Percentiles rank a stretch among this genome's conserved stretches.
phyloP scores from a whole-genome alignment of 2,329 filamentous ascomycete species.

The Geosmithia morbida region DNA sequence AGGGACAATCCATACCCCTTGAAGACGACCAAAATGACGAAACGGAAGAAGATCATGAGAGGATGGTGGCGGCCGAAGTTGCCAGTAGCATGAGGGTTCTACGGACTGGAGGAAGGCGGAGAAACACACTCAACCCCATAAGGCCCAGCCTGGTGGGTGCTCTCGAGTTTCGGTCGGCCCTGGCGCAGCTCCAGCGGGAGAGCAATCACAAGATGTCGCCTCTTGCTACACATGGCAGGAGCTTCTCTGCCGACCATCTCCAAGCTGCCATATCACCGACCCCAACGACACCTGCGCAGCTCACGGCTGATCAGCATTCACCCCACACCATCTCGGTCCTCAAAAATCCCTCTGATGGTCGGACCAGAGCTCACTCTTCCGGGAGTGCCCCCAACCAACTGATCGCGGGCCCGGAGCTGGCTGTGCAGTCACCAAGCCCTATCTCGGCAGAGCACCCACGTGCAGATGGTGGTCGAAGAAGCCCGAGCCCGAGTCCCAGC shows the following conservation, averaged over 20 bases:
- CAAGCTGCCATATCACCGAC: neutral
- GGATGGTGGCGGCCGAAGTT: slow-evolving; percentile 65
- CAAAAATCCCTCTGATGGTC: slow-evolving; percentile 3
- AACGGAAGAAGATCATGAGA: slow-evolving; percentile 40
- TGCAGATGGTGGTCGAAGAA: neutral
- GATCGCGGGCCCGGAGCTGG: slow-evolving; percentile 4
- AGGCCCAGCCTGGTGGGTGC: slow-evolving; percentile 86
- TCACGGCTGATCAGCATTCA: neutral
- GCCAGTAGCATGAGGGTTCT: slow-evolving; percentile 86
- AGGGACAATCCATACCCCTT: slow-evolving; percentile 10
- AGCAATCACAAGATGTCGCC: slow-evolving; percentile 59
- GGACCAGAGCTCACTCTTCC: slow-evolving; percentile 29
- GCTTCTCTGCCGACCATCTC: slow-evolving; percentile 24
- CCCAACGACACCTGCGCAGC: neutral
- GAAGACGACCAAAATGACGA: slow-evolving; percentile 14
- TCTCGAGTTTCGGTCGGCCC: slow-evolving; percentile 80
- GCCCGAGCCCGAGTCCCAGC: slow-evolving; percentile 11
- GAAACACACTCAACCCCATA: slow-evolving; percentile 71
- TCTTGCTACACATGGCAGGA: slow-evolving; percentile 50
- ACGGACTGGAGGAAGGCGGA: slow-evolving; percentile 48
- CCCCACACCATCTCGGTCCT: neutral
- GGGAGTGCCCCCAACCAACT: slow-evolving; percentile 18
- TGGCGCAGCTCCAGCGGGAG: slow-evolving; percentile 75
- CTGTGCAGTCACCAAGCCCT: neutral
- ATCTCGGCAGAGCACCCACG: neutral